A percentile compares a stretch with the other conserved stretches of the same genome.
These are phyloP conservation scores for Magnusiomyces fungicola DNA, from an alignment of 1,139 yeast species.

Conservation along the genomic window DNA sequence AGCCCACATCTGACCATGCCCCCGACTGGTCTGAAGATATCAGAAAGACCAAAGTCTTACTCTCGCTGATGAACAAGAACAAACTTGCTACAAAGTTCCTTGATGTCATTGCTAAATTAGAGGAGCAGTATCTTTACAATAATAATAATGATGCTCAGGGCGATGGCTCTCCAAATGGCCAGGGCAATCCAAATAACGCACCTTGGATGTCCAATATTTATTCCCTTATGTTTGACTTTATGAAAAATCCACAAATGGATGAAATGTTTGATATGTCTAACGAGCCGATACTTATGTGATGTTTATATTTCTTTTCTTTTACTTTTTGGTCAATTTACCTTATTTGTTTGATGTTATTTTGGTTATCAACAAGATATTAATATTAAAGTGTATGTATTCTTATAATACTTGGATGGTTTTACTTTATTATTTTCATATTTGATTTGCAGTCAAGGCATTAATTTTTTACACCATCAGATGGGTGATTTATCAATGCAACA, in stretches of 20 bases:
- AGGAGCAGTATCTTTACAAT: slow-evolving; percentile 25
- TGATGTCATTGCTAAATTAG: slow-evolving; percentile 42
- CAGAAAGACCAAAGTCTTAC: slow-evolving; percentile 39
- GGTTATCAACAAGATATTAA: too few relatives aligned
- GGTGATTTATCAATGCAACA: too few relatives aligned
- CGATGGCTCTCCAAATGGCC: not conserved
- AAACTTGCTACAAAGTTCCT: slow-evolving; percentile 45
- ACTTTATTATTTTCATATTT: too few relatives aligned
- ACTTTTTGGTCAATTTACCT: too few relatives aligned
- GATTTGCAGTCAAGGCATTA: too few relatives aligned
- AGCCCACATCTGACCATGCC: slow-evolving; percentile 40
- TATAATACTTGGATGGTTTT: too few relatives aligned
- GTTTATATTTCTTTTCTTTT: too few relatives aligned
- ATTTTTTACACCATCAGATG: too few relatives aligned
- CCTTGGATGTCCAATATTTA: slow-evolving; percentile 29
- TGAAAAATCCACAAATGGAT: slow-evolving; percentile 7
- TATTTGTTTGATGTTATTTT: too few relatives aligned
- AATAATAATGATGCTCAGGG: slow-evolving; percentile 10
- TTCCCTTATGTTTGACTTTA: slow-evolving; percentile 25
- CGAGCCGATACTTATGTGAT: too few relatives aligned
- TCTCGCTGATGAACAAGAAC: slow-evolving; percentile 38
- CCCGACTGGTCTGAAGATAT: slow-evolving; percentile 44
- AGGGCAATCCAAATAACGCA: not conserved
- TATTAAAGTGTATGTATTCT: too few relatives aligned
- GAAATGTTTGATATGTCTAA: not conserved